Conservation (phyloP, 768 basidiomycete genomes). For the Russula sp. region DNA sequence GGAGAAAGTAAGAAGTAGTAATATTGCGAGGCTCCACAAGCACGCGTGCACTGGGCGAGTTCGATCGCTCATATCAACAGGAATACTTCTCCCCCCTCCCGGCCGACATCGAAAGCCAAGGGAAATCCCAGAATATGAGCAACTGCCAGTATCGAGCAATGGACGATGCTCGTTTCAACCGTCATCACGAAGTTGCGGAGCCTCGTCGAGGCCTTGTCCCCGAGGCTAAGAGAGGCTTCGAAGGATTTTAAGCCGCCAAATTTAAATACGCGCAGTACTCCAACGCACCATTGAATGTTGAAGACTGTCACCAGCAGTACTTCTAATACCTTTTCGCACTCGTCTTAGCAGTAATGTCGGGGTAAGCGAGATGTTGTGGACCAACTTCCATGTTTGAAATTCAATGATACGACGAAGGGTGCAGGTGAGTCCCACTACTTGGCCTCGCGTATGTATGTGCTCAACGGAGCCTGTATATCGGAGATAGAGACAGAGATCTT, state of each 20-base stretch:
- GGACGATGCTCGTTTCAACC: not conserved
- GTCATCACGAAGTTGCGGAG: not conserved
- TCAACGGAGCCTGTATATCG: not conserved
- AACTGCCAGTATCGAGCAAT: constrained; percentile 4
- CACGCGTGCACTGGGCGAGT: too few relatives aligned
- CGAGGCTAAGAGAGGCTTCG: too few relatives aligned
- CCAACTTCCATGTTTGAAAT: not conserved
- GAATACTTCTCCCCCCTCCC: not conserved
- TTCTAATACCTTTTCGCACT: constrained; percentile 27
- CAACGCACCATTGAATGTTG: constrained; percentile 9
- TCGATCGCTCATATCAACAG: too few relatives aligned
- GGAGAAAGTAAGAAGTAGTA: too few relatives aligned
- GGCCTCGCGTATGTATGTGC: not conserved
- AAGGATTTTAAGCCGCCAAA: not conserved
- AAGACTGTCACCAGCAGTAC: constrained; percentile 44
- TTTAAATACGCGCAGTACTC: constrained; percentile 6
- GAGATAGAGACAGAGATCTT: constrained; percentile 10
- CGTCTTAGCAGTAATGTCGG: constrained; percentile 31
- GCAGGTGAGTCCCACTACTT: not conserved
- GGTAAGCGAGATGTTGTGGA: constrained; percentile 1
- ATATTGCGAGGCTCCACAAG: too few relatives aligned
- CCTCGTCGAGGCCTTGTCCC: not conserved
- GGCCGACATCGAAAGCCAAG: not conserved
- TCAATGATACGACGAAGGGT: not conserved
- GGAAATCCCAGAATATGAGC: constrained; percentile 2